Conservation (phyloP, 1,284 basidiomycete genomes). For the Takashimella tepidaria region DNA sequence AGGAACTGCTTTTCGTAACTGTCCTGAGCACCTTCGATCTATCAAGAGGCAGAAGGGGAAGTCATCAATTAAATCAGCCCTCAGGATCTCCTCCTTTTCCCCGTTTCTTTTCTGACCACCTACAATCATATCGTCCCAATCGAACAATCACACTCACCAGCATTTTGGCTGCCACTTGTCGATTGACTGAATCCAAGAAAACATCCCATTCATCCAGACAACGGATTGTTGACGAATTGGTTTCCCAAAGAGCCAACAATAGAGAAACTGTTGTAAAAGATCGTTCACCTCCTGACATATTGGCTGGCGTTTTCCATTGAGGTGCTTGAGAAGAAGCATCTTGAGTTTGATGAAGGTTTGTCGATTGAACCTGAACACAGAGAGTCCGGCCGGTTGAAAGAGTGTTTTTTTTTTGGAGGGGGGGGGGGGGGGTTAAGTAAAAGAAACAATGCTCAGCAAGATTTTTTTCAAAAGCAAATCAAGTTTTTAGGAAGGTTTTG, state of each 20-base stretch:
- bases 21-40: slow-evolving; percentile 80
- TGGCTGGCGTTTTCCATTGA: slow-evolving; percentile 60
- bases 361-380: slow-evolving; percentile 26
- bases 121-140: slow-evolving; percentile 1
- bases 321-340: slow-evolving; percentile 1
- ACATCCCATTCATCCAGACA: slow-evolving; percentile 90
- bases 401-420: too few relatives aligned
- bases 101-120: neutral
- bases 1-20: slow-evolving; percentile 84
- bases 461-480: too few relatives aligned
- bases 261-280: slow-evolving; percentile 95
- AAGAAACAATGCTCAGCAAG: too few relatives aligned
- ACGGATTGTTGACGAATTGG: slow-evolving; percentile 85
- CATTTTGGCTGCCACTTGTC: slow-evolving; percentile 85
- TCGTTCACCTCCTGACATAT: slow-evolving; percentile 85
- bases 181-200: slow-evolving; percentile 92
- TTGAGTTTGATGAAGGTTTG: slow-evolving; percentile 7
- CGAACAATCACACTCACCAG: slow-evolving; percentile 57
- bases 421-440: too few relatives aligned
- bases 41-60: slow-evolving; percentile 4
- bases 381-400: neutral
- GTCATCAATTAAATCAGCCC: too few relatives aligned
- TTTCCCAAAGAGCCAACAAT: slow-evolving; percentile 89
- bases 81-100: neutral
- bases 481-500: too few relatives aligned